A percentile compares a stretch with the other conserved stretches of the same genome.
Conservation (phyloP, 768 basidiomycete species). For the Podaxis rugospora region DNA sequence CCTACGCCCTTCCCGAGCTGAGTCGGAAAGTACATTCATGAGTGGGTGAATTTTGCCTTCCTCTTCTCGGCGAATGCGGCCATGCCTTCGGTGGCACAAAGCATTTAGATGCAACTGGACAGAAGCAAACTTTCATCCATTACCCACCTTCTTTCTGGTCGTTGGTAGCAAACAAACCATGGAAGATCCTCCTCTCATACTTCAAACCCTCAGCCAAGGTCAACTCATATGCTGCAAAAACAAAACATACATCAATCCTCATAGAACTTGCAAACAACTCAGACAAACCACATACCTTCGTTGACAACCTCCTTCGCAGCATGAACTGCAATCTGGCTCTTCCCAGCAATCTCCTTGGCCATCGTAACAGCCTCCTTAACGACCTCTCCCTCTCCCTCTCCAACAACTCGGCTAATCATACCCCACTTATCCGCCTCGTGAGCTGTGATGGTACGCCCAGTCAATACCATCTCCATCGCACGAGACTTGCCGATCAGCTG, state of each 20-base stretch:
- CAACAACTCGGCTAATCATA: conserved; percentile 77
- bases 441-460: conserved; percentile 78
- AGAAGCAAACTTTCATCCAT: conserved; percentile 7
- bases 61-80: conserved; percentile 91
- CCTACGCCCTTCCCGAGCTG: not conserved
- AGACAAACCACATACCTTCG: conserved; percentile 45
- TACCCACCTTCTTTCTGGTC: conserved; percentile 91
- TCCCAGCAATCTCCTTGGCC: conserved; percentile 74
- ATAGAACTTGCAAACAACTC: not conserved
- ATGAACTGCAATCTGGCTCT: conserved; percentile 78
- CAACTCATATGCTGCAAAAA: conserved; percentile 68
- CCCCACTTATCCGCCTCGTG: conserved; percentile 86
- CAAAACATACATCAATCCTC: not conserved
- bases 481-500: conserved; percentile 86
- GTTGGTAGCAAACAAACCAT: conserved; percentile 85
- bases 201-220: conserved; percentile 77
- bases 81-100: conserved; percentile 65
- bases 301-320: conserved; percentile 95
- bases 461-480: conserved; percentile 92
- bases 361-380: conserved; percentile 84
- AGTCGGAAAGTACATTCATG: conserved; percentile 18
- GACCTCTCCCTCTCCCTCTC: conserved; percentile 71
- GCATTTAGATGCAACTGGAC: not conserved
- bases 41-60: conserved; percentile 76
- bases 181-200: conserved; percentile 88